Percentiles rank a stretch among this genome's conserved stretches.
Conservation (phyloP, 306 rosid species). For the Vigna reflexopilosa region DNA sequence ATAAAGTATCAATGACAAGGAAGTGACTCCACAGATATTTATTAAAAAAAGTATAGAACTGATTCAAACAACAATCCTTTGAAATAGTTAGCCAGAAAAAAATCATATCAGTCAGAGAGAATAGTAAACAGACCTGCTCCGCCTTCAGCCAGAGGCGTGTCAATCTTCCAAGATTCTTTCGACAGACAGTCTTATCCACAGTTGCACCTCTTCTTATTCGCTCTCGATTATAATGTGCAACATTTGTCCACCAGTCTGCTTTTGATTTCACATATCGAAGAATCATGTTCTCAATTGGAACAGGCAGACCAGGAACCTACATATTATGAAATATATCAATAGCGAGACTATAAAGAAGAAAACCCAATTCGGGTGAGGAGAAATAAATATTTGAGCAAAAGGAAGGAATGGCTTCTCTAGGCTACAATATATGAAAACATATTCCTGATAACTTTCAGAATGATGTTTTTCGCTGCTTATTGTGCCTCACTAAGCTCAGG, state of each 20-base stretch:
- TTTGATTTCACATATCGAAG: conserved; percentile 98
- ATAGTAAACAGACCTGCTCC: conserved; percentile 72
- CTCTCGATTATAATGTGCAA: conserved; percentile 97
- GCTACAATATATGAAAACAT: conserved; percentile 1
- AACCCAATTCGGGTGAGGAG: conserved; percentile 15
- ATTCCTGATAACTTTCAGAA: neutral
- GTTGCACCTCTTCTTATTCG: conserved; percentile 99
- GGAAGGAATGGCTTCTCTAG: neutral
- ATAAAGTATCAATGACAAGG: conserved; percentile 30
- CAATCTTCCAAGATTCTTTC: conserved; percentile 97
- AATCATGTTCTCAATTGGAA: conserved; percentile 98
- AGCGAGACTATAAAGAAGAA: neutral
- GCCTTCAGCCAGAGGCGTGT: conserved; percentile 98
- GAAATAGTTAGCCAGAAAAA: neutral
- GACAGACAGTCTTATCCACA: conserved; percentile 96
- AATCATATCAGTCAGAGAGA: neutral
- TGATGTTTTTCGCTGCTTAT: neutral
- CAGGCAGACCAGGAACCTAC: conserved; percentile 98
- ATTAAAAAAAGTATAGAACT: neutral
- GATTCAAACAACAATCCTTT: neutral
- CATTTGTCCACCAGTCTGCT: conserved; percentile 99
- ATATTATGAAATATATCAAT: conserved; percentile 23
- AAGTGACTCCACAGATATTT: neutral
- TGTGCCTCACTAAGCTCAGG: neutral
- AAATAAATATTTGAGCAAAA: neutral